Evolutionary conservation across 495 filamentous ascomycete species (phyloP).

Genomic region (Trichocladium uniseriatum): DNA sequence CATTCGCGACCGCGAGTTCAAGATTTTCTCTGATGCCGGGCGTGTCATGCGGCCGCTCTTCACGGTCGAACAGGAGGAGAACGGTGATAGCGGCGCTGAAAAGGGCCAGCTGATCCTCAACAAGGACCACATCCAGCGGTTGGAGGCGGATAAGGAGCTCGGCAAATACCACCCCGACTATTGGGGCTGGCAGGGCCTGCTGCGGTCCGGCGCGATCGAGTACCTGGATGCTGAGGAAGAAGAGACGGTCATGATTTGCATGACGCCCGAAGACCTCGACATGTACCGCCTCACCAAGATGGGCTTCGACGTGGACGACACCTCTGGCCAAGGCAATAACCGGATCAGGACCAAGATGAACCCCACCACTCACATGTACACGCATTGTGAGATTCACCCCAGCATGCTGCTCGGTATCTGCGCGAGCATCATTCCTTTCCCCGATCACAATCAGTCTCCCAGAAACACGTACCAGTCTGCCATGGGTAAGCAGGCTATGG

Average conservation of each 20-base stretch:
- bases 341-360: slow-evolving; percentile 79
- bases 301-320: slow-evolving; percentile 45
- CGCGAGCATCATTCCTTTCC: slow-evolving; percentile 98
- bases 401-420: slow-evolving; percentile 98
- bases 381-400: slow-evolving; percentile 97
- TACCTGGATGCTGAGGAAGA: slow-evolving; percentile 98
- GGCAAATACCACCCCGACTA: slow-evolving; percentile 50
- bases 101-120: slow-evolving; percentile 71
- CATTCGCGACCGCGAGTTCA: slow-evolving; percentile 94
- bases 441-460: slow-evolving; percentile 96
- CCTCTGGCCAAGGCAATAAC: slow-evolving; percentile 46
- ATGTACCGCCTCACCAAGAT: slow-evolving; percentile 44
- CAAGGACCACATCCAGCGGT: slow-evolving; percentile 68
- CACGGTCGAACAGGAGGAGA: slow-evolving; percentile 63
- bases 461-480: slow-evolving; percentile 99
- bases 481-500: slow-evolving; percentile 99
- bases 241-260: slow-evolving; percentile 96
- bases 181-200: slow-evolving; percentile 80
- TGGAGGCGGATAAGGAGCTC: slow-evolving; percentile 46
- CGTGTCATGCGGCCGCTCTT: slow-evolving; percentile 89
- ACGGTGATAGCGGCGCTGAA: slow-evolving; percentile 55
- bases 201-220: slow-evolving; percentile 75
- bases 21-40: slow-evolving; percentile 95
- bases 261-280: slow-evolving; percentile 92
- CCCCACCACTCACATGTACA: slow-evolving; percentile 76